Conservation (phyloP, 768 basidiomycete species). For the Rhizopogon salebrosus region DNA sequence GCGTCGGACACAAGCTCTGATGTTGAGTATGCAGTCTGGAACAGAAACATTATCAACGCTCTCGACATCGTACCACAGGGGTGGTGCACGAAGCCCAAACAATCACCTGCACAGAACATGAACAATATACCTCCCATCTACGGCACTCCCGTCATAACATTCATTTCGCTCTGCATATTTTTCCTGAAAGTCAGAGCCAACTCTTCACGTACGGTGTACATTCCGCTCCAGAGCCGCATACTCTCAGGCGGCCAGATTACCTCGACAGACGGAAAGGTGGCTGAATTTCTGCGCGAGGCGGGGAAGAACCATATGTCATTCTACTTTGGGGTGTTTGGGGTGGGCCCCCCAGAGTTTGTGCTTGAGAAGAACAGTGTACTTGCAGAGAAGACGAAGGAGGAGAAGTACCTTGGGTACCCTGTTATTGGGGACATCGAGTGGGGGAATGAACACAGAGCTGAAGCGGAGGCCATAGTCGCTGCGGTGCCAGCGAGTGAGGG, state of each 20-base stretch:
- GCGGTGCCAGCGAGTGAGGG: background rate
- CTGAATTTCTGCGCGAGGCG: background rate
- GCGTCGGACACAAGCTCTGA: background rate
- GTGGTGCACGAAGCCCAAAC: background rate
- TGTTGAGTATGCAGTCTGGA: conserved; percentile 9
- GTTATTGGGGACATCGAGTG: conserved; percentile 7
- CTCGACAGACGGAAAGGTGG: background rate
- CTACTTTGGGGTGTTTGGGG: background rate
- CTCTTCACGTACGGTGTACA: conserved; percentile 1
- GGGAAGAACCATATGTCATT: background rate
- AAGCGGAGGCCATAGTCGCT: background rate
- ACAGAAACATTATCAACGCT: conserved; percentile 14
- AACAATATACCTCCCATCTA: conserved; percentile 10
- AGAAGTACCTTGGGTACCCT: conserved; percentile 1
- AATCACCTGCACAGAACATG: conserved; percentile 9
- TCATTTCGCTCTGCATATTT: background rate
- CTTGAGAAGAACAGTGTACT: background rate
- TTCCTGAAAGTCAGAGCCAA: background rate
- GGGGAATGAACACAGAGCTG: conserved; percentile 9
- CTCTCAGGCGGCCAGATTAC: background rate
- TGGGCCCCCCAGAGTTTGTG: background rate
- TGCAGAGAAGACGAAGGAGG: background rate
- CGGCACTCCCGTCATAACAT: background rate
- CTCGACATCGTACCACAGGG: conserved; percentile 11
- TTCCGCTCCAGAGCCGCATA: conserved; percentile 6